Base-by-base conservation (phyloP, 129 eudicot genomes). In the Arctium lappa region DNA sequence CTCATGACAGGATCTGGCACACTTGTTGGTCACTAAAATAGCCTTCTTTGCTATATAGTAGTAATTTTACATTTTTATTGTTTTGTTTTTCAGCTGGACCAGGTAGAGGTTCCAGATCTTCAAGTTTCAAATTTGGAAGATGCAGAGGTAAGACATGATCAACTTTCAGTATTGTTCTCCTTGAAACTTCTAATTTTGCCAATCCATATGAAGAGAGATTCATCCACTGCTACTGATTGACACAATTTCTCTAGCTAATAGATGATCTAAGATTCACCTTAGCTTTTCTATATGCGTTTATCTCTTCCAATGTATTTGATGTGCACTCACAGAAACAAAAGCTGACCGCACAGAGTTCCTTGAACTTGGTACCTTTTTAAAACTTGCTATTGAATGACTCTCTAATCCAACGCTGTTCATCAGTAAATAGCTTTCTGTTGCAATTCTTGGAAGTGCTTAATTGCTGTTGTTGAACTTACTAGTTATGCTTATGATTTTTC, bases 91-190 rank as follows among this genome's bases (percentile, higher is more conserved):
- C 84, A 85, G 83, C 68, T 86, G 82, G 92, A 89, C 81, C 87
- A 66, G 79, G 77, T 77, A 62, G 92, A 87, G 32, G 69, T 72
- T 56, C 81, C 74, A n/a, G 37, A 84, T 84, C 81, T 66, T 80
- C 87, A 73, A 80, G 79, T 70, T 86, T 74, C 85, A 75, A 86
- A 27, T 27, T 22, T 50, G 32, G 90, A 87, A 75, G 86, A 89
- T 79, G 56, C 85, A 63, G 87, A 72, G 88, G 92, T 89, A 86
- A 86, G 73, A 60, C 1, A 38, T 79, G 8, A 31, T 40, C 48
- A 40, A 78, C 8, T 72, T 78, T 22, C 13, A 60, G 1, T 80
- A 56, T 72, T 27, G 31, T 33, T 78, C 50, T 39, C 13, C 32
- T 39, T 15, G 31, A 29, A 69, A 53, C 73, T 44, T 76, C 16